Base-by-base conservation (phyloP, 1,139 yeast species). In the Hyphopichia khmerensis region DNA sequence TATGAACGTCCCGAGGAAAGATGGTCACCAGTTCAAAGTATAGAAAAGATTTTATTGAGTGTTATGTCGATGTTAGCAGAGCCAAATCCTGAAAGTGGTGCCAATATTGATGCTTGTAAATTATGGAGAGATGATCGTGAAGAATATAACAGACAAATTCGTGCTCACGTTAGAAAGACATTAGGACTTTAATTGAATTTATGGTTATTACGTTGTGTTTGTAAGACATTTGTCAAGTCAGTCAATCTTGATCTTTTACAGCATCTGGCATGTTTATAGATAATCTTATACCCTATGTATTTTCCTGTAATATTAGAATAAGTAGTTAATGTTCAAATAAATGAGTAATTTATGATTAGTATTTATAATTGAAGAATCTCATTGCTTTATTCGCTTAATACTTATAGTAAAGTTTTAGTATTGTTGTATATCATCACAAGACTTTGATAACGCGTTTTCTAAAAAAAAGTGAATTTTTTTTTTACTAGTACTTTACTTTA, bases 11-110 rank as follows among this genome's bases (percentile, higher is more conserved):
- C 98, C 0, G 95, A 91, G 50, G 99, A 93, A 65, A 75, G 99
- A 50, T 93, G 99, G 99, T 87, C 96, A 7, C 99, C 99, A 0
- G 93, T 93, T 36, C 99, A 93, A 62, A 87, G 96, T 57, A 91
- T 93, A 23, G 99, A 93, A 66, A 93, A 93, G 77, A 93, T 93
- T 46, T 72, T 93, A 48, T 68, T 93, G 47, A 86, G 96, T 62
- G 98, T 93, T 23, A 82, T 90, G 78, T 87, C 96, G 55, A 91
- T 93, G 97, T 75, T 93, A 50, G 96, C 97, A 2, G 98, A 93
- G 62, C 98, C 99, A 4, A 93, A 93, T 59, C 87, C 89, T 26
- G 98, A 91, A 62, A 86, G 96, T 56, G 98, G 97, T 4, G 99
- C 99, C 40, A 90, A 93, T 59, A 87, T 93, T 43, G 99, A 93